These are phyloP conservation scores for Ramularia collo-cygni DNA, from an alignment of 2,329 filamentous ascomycete genomes.

Conservation along the genomic window DNA sequence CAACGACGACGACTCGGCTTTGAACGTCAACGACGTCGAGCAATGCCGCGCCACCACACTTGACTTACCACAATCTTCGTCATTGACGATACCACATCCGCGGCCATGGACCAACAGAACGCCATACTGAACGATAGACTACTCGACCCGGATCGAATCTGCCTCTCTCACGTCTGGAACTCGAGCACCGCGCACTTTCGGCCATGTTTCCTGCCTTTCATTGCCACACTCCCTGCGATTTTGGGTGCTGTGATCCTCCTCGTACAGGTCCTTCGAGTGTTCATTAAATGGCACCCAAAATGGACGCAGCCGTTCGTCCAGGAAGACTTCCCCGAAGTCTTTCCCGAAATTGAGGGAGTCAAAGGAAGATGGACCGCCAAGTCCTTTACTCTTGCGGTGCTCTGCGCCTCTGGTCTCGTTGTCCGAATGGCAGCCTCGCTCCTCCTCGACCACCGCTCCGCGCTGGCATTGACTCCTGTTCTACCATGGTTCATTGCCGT, in stretches of 20 bases:
- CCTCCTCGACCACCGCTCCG: neutral
- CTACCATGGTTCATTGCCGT: slow-evolving; percentile 22
- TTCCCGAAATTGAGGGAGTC: slow-evolving; percentile 22
- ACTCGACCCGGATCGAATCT: slow-evolving; percentile 6
- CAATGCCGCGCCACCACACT: too few species aligned
- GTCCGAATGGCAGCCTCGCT: slow-evolving; percentile 14
- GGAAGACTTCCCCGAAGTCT: slow-evolving; percentile 28
- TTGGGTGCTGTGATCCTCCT: slow-evolving; percentile 33
- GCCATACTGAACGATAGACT: neutral
- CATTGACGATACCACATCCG: too few species aligned
- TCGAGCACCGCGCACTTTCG: slow-evolving; percentile 33
- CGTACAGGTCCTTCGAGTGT: slow-evolving; percentile 29
- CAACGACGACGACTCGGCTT: too few species aligned
- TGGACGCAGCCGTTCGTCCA: slow-evolving; percentile 49
- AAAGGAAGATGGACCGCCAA: slow-evolving; percentile 25
- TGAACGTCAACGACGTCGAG: too few species aligned
- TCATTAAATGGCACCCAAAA: slow-evolving; percentile 35
- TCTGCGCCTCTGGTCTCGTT: slow-evolving; percentile 15
- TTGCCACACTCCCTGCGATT: slow-evolving; percentile 33
- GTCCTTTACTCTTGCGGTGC: slow-evolving; percentile 13
- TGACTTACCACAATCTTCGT: too few species aligned
- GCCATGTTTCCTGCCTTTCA: slow-evolving; percentile 35
- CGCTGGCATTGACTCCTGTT: slow-evolving; percentile 9
- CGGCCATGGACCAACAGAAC: too few species aligned
- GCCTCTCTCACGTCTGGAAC: slow-evolving; percentile 29